These are phyloP conservation scores for Trichosporon sp. DNA, from an alignment of 1,284 basidiomycete species.

Conservation along the genomic window DNA sequence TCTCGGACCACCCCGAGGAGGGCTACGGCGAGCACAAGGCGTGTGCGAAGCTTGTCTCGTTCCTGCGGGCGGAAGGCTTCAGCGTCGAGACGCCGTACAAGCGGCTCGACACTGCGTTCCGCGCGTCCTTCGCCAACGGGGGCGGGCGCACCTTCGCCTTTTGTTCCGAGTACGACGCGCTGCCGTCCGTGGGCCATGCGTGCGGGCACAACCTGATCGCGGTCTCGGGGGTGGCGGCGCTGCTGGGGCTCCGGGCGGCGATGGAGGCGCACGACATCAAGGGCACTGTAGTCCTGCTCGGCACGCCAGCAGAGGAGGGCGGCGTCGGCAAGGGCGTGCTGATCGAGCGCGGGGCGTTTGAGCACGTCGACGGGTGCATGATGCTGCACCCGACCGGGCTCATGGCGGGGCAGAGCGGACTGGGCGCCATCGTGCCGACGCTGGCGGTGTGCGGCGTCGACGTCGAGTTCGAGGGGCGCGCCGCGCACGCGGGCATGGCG, in stretches of 20 bases:
- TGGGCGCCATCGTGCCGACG: constrained; percentile 25
- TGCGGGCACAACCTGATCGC: constrained; percentile 87
- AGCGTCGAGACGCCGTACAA: constrained; percentile 43
- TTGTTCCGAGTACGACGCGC: constrained; percentile 59
- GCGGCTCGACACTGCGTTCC: constrained; percentile 58
- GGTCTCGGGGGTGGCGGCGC: constrained; percentile 69
- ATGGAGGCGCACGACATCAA: constrained; percentile 61
- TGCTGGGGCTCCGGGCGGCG: constrained; percentile 65
- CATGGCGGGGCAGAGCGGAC: not conserved
- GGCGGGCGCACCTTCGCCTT: constrained; percentile 62
- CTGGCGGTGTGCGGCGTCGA: constrained; percentile 29
- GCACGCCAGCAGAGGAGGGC: constrained; percentile 80
- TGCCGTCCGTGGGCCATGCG: constrained; percentile 62
- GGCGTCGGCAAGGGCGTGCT: constrained; percentile 72
- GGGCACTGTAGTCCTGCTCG: constrained; percentile 71
- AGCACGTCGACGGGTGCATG: constrained; percentile 28
- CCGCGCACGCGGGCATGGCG: constrained; percentile 63
- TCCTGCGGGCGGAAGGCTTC: constrained; percentile 34
- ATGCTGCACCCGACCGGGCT: constrained; percentile 26
- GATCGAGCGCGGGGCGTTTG: constrained; percentile 59
- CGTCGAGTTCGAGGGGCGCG: constrained; percentile 45
- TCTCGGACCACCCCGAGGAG: constrained; percentile 44
- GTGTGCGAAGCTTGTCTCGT: constrained; percentile 28
- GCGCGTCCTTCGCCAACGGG: constrained; percentile 58
- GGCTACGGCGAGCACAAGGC: constrained; percentile 35